These are phyloP conservation scores for Naumovozyma dairenensis DNA, from an alignment of 805 yeast genomes.

Conservation along the genomic window DNA sequence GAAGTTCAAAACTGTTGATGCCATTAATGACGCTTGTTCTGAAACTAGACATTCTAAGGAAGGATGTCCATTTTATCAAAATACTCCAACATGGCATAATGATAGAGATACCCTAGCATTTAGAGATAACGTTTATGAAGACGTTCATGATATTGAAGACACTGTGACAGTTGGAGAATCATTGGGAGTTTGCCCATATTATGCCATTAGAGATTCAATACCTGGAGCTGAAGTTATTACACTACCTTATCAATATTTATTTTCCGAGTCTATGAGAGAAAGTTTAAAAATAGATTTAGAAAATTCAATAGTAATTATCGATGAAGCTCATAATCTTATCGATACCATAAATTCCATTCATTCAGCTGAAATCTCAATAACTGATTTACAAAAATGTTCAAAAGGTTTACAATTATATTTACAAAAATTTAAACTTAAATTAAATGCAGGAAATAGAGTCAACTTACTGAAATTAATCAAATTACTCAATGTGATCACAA, in stretches of 20 bases:
- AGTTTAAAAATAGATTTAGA: conserved; percentile 49
- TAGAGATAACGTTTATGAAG: conserved; percentile 44
- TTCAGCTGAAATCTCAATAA: conserved; percentile 46
- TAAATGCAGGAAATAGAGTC: conserved; percentile 64
- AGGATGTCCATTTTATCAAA: conserved; percentile 17
- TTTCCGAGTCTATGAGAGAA: conserved; percentile 51
- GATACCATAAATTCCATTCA: conserved; percentile 66
- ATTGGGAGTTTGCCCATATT: conserved; percentile 68
- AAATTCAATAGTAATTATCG: conserved; percentile 66
- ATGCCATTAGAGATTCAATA: conserved; percentile 50
- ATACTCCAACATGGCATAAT: conserved; percentile 36
- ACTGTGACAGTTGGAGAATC: conserved; percentile 48
- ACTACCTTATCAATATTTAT: conserved; percentile 71
- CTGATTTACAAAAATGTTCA: conserved; percentile 39
- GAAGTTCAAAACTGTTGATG: conserved; percentile 36
- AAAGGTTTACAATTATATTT: conserved; percentile 46
- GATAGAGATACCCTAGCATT: conserved; percentile 34
- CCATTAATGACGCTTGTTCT: conserved; percentile 71
- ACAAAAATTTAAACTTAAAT: conserved; percentile 47
- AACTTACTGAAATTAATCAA: conserved; percentile 55
- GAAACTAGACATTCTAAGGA: conserved; percentile 46
- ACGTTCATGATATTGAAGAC: conserved; percentile 73
- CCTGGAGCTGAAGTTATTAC: conserved; percentile 66
- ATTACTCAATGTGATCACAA: conserved; percentile 41
- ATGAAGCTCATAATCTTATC: conserved; percentile 84